Conservation (phyloP, 129 eudicot genomes). For the Lonicera japonica region DNA sequence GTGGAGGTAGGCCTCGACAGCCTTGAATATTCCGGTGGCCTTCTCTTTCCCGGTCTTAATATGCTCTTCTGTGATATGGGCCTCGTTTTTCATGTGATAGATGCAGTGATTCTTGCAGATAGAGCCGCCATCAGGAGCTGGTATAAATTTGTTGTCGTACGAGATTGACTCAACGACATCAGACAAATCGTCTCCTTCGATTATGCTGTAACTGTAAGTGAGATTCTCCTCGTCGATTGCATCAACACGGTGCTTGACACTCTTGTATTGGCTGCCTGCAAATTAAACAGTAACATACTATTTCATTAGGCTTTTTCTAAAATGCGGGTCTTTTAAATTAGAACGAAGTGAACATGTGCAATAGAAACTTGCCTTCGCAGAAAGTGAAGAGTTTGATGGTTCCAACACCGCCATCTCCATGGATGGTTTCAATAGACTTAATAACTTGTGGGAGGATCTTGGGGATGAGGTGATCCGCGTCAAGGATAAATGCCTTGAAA, state of each 20-base stretch:
- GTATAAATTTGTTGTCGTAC: slow-evolving; percentile 11
- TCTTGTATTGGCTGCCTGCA: slow-evolving; percentile 21
- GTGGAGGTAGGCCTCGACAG: slow-evolving; percentile 11
- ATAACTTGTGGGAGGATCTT: slow-evolving; percentile 10
- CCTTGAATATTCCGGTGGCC: slow-evolving; percentile 12
- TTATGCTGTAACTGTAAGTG: slow-evolving; percentile 18
- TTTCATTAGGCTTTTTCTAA: no score
- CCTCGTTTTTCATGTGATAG: slow-evolving; percentile 19
- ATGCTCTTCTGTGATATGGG: not conserved
- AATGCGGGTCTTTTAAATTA: no score
- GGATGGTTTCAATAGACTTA: slow-evolving; percentile 1
- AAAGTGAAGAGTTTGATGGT: slow-evolving; percentile 13
- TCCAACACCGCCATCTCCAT: slow-evolving; percentile 16
- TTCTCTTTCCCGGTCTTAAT: slow-evolving; percentile 12
- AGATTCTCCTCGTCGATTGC: slow-evolving; percentile 19
- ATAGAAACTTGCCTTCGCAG: slow-evolving; percentile 1
- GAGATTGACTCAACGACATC: slow-evolving; percentile 23
- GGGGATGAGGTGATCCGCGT: slow-evolving; percentile 8
- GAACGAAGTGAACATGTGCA: not conserved
- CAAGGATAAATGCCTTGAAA: slow-evolving; percentile 9
- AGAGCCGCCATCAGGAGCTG: slow-evolving; percentile 27
- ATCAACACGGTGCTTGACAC: slow-evolving; percentile 26
- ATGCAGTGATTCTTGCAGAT: slow-evolving; percentile 23
- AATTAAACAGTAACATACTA: not conserved
- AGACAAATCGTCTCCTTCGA: slow-evolving; percentile 23